phyloP scores from a whole-genome alignment of 192 early-diverging fungal species.

The Mycoemilia scoparia region DNA sequence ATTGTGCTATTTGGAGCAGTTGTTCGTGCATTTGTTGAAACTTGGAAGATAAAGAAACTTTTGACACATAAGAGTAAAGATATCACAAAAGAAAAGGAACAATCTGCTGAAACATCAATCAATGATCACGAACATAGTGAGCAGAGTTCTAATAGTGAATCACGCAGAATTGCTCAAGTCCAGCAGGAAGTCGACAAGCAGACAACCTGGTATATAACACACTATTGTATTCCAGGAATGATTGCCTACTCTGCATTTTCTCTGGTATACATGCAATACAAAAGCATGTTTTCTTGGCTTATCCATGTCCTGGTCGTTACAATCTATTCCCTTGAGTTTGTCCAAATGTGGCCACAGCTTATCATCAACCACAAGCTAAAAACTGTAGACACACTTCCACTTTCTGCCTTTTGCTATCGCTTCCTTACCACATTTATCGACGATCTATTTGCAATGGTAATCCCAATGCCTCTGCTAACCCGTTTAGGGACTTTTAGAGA shows the following conservation, averaged over 20 bases:
- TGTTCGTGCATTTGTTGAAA: slow-evolving; percentile 26
- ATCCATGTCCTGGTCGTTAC: slow-evolving; percentile 28
- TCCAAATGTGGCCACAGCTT: slow-evolving; percentile 38
- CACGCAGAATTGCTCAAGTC: slow-evolving; percentile 7
- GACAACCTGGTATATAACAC: slow-evolving; percentile 27
- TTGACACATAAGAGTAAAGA: slow-evolving; percentile 1
- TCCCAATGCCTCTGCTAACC: slow-evolving; percentile 35
- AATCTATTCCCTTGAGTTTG: slow-evolving; percentile 37
- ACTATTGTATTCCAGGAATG: slow-evolving; percentile 25
- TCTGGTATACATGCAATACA: slow-evolving; percentile 26
- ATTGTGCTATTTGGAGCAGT: slow-evolving; percentile 26
- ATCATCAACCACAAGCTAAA: slow-evolving; percentile 36
- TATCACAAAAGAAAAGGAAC: not conserved
- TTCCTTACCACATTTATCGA: slow-evolving; percentile 36
- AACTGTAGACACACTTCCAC: slow-evolving; percentile 35
- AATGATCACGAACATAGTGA: not conserved
- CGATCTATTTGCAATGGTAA: slow-evolving; percentile 38
- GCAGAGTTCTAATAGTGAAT: too few species aligned
- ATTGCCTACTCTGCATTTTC: slow-evolving; percentile 28
- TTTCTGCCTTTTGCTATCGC: slow-evolving; percentile 33
- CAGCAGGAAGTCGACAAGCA: slow-evolving; percentile 28
- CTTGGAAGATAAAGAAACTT: slow-evolving; percentile 32
- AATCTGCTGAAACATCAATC: not conserved
- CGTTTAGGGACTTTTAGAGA: slow-evolving; percentile 36
- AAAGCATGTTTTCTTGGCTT: slow-evolving; percentile 31